Conservation (phyloP, 2,329 filamentous ascomycete species). For the Fusarium oxysporum region DNA sequence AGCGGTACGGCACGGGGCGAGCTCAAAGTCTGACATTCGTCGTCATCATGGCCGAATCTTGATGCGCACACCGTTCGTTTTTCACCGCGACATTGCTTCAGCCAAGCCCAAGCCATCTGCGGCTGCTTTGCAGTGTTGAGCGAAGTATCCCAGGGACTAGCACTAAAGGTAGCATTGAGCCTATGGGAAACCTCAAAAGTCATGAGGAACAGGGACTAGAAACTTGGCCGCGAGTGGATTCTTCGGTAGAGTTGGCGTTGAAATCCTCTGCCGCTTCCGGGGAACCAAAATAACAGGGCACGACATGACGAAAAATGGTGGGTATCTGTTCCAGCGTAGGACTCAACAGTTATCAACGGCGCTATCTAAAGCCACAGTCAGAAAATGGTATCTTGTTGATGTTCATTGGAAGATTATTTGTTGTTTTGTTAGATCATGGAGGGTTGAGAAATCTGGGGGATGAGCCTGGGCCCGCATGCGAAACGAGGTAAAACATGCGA, state of each 20-base stretch:
- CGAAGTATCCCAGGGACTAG: conserved; percentile 3
- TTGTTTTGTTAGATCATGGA: conserved; percentile 16
- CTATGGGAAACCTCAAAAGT: conserved; percentile 19
- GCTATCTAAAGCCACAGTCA: conserved; percentile 4
- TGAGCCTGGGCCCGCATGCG: background rate
- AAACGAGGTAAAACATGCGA: conserved; percentile 26
- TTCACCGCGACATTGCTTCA: conserved; percentile 8
- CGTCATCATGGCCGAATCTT: conserved; percentile 24
- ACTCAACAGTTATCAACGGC: conserved; percentile 5
- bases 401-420: conserved; percentile 7
- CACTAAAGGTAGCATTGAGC: conserved; percentile 8
- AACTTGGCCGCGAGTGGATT: conserved; percentile 26
- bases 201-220: conserved; percentile 20
- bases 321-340: conserved; percentile 6
- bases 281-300: conserved; percentile 23
- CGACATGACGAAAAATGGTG: conserved; percentile 22
- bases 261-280: conserved; percentile 37
- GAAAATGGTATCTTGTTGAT: conserved; percentile 14
- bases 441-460: conserved; percentile 28
- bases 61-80: conserved; percentile 11
- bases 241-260: conserved; percentile 27
- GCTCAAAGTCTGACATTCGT: background rate
- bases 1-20: background rate
- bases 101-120: conserved; percentile 19
- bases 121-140: conserved; percentile 7